A percentile compares a stretch with the other conserved stretches of the same genome.
Conservation (phyloP, 106 monocot species). For the Platanthera zijinensis region DNA sequence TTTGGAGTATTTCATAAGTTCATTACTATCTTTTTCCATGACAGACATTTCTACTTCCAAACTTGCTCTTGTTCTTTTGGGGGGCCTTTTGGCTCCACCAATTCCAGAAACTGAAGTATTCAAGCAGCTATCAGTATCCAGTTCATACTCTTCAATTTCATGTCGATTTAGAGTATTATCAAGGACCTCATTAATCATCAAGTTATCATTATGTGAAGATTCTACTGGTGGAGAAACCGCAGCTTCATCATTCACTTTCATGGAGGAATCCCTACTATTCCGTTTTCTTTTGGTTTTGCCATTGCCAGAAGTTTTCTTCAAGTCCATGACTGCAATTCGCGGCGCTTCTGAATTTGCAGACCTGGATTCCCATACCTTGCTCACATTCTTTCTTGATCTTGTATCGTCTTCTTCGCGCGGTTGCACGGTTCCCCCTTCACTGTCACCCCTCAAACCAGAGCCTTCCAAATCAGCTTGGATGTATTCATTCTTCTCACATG, state of each 20-base stretch:
- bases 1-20: neutral
- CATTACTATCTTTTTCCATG: neutral
- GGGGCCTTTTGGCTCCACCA: neutral
- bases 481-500: neutral
- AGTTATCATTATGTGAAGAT: neutral
- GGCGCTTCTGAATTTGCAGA: constrained; percentile 3
- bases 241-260: neutral
- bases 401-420: constrained; percentile 4
- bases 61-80: constrained; percentile 5
- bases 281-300: neutral
- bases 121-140: neutral
- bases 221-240: neutral
- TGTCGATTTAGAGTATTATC: neutral
- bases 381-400: neutral
- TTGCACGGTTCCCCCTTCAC: neutral
- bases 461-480: neutral
- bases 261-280: constrained; percentile 1
- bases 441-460: neutral
- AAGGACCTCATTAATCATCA: neutral
- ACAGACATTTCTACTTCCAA: neutral
- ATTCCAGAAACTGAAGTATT: neutral
- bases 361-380: neutral
- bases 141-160: neutral
- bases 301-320: constrained; percentile 4
- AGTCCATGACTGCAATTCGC: constrained; percentile 14